phyloP scores from a whole-genome alignment of 2,329 filamentous ascomycete species.

The Aspergillus calidoustus region DNA sequence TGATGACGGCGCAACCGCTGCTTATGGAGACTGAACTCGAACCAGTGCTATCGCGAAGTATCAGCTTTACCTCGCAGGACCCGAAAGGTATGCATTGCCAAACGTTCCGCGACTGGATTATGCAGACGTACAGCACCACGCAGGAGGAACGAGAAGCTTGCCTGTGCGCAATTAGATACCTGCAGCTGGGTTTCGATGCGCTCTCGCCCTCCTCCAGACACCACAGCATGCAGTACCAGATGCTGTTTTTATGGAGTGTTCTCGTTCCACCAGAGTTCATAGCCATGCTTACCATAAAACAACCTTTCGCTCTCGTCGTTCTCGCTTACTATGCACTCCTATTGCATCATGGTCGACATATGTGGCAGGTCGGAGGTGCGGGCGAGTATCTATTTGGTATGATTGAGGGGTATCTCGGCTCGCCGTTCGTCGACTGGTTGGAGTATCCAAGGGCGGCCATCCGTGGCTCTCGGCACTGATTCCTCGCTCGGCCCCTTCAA shows the following conservation, averaged over 20 bases:
- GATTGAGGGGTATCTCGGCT: neutral
- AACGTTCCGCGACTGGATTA: neutral
- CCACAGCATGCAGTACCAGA: slow-evolving; percentile 3
- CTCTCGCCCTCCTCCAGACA: neutral
- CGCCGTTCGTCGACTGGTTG: neutral
- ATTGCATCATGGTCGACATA: slow-evolving; percentile 3
- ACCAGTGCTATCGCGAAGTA: neutral
- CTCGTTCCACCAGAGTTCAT: slow-evolving; percentile 4
- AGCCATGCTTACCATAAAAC: neutral
- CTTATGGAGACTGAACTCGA: slow-evolving; percentile 9
- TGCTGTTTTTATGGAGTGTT: slow-evolving; percentile 11
- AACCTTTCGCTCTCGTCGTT: neutral
- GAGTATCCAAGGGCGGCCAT: neutral
- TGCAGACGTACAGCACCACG: neutral
- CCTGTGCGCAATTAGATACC: neutral
- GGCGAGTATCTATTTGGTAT: neutral
- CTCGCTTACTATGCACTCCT: slow-evolving; percentile 10
- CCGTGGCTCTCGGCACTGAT: neutral
- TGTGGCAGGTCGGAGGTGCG: slow-evolving; percentile 5
- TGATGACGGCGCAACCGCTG: neutral
- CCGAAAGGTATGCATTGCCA: neutral
- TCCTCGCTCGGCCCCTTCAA: no score
- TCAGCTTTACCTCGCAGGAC: neutral
- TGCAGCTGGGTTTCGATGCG: slow-evolving; percentile 12
- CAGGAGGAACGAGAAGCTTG: neutral